Conservation (phyloP, 495 filamentous ascomycete species). For the Beverwykella pulmonaria region DNA sequence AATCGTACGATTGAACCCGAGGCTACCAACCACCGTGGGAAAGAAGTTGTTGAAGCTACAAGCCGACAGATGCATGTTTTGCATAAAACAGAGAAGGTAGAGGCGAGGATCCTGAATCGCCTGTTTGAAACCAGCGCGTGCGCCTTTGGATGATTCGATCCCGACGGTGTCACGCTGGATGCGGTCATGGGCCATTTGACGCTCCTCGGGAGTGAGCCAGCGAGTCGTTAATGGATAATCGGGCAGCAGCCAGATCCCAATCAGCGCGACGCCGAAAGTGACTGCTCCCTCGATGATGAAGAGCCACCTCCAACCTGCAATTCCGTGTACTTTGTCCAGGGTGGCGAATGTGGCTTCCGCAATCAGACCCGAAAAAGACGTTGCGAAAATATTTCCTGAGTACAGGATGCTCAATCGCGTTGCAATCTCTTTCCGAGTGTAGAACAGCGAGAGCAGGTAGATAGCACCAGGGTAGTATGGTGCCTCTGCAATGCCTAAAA, state of each 20-base stretch:
- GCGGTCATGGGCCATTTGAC: conserved; percentile 10
- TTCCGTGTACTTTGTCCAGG: conserved; percentile 35
- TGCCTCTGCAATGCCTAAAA: conserved; percentile 44
- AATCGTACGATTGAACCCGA: conserved; percentile 55
- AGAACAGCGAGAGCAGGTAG: conserved; percentile 62
- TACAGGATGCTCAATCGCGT: conserved; percentile 57
- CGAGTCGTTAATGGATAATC: conserved; percentile 14
- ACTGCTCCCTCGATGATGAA: conserved; percentile 47
- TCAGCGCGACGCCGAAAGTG: conserved; percentile 49
- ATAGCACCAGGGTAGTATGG: conserved; percentile 49
- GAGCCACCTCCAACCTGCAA: conserved; percentile 37
- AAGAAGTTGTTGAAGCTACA: conserved; percentile 57
- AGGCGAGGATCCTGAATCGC: conserved; percentile 47
- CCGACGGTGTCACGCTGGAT: conserved; percentile 45
- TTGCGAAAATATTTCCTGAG: conserved; percentile 37
- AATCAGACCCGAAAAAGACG: conserved; percentile 55
- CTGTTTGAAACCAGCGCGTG: conserved; percentile 46
- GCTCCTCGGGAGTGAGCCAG: conserved; percentile 27
- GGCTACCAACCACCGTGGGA: conserved; percentile 57
- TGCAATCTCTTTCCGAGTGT: conserved; percentile 59
- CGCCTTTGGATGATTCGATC: conserved; percentile 25
- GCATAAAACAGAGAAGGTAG: conserved; percentile 46
- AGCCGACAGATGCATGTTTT: conserved; percentile 43
- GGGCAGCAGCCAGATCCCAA: conserved; percentile 38
- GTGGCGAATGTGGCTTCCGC: conserved; percentile 47